These are phyloP conservation scores for Stephania japonica DNA, from an alignment of 164 flowering plant species.

Conservation along the genomic window DNA sequence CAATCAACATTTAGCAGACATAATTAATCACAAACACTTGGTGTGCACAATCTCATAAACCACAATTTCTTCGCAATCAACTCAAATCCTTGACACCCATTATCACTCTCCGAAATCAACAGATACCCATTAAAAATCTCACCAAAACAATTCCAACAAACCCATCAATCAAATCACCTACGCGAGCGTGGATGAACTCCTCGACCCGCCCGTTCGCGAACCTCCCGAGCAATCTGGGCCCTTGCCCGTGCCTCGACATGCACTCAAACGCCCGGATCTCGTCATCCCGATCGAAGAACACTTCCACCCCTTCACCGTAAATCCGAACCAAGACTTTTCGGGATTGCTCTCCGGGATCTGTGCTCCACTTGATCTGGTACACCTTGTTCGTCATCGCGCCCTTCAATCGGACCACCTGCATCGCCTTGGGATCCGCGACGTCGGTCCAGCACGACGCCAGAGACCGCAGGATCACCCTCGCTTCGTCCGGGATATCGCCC, in stretches of 20 bases:
- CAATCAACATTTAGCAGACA: no score
- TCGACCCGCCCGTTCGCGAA: constrained; percentile 72
- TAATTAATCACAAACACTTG: no score
- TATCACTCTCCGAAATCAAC: no score
- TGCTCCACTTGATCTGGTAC: constrained; percentile 67
- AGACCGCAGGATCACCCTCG: constrained; percentile 35
- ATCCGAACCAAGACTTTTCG: constrained; percentile 65
- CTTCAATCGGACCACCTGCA: constrained; percentile 58
- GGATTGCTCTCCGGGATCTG: constrained; percentile 27
- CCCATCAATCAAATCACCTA: constrained; percentile 19
- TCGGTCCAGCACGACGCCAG: constrained; percentile 59
- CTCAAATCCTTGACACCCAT: background rate
- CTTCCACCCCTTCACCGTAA: constrained; percentile 79
- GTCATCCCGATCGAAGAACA: constrained; percentile 60
- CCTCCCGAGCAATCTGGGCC: constrained; percentile 64
- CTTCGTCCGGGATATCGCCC: constrained; percentile 46
- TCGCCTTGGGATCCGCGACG: constrained; percentile 37
- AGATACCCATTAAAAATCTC: no score
- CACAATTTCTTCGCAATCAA: background rate
- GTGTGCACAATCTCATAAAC: no score
- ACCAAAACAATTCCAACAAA: background rate
- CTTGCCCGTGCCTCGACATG: constrained; percentile 73
- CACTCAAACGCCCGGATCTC: constrained; percentile 75
- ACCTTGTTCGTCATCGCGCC: constrained; percentile 95
- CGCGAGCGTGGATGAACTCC: constrained; percentile 82